A percentile compares a stretch with the other conserved stretches of the same genome.
phyloP scores from a whole-genome alignment of 805 yeast genomes.

The Candida coleopterorum region DNA sequence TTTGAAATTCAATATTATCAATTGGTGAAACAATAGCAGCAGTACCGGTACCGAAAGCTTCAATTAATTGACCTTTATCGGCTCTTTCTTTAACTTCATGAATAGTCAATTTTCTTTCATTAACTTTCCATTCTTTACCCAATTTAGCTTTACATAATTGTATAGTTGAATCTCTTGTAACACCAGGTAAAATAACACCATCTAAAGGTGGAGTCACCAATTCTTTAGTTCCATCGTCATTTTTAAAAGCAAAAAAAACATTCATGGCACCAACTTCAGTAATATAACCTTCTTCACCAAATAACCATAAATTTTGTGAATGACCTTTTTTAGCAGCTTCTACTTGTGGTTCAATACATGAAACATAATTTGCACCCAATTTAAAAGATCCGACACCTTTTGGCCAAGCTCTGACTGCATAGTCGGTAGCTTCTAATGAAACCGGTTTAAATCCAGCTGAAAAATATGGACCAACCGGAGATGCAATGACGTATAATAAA shows the following conservation, averaged over 20 bases:
- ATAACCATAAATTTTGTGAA: conserved; percentile 95
- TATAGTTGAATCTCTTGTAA: conserved; percentile 87
- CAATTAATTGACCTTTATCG: conserved; percentile 75
- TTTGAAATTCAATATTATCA: conserved; percentile 78
- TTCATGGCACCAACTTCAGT: conserved; percentile 99
- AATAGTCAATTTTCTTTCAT: conserved; percentile 81
- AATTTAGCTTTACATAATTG: conserved; percentile 72
- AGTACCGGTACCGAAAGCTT: conserved; percentile 96
- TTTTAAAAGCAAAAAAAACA: conserved; percentile 80
- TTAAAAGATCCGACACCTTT: conserved; percentile 97
- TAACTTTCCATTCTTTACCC: conserved; percentile 73
- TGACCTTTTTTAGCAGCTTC: conserved; percentile 89
- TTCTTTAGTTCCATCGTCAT: conserved; percentile 82
- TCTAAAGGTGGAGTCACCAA: conserved; percentile 94
- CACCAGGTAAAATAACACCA: conserved; percentile 96
- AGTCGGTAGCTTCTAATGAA: conserved; percentile 87
- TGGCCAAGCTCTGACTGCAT: conserved; percentile 98
- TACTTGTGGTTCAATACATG: conserved; percentile 85
- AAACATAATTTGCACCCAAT: conserved; percentile 97
- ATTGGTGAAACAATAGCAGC: conserved; percentile 97
- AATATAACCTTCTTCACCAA: conserved; percentile 78
- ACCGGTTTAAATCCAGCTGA: conserved; percentile 96
- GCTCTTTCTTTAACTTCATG: conserved; percentile 76
- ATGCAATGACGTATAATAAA: conserved; percentile 76
- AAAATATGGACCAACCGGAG: conserved; percentile 94